Percentiles rank a stretch among this genome's conserved stretches.
phyloP scores from a whole-genome alignment of 2,329 filamentous ascomycete genomes.

The Colletotrichum neosansevieriae region DNA sequence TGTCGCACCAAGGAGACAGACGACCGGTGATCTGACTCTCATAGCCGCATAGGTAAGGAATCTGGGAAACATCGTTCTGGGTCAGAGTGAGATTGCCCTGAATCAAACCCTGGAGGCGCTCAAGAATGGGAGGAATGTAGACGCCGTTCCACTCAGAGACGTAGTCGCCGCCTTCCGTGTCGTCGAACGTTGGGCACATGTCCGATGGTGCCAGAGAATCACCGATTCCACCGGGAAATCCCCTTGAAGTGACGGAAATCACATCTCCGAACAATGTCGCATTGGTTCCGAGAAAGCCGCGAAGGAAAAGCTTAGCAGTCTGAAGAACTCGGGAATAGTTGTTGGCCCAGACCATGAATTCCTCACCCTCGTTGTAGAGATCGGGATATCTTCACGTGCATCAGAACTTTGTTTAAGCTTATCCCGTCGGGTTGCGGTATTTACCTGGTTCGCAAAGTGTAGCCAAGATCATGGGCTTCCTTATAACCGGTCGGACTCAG shows the following conservation, averaged over 20 bases:
- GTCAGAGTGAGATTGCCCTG: slow-evolving; percentile 66
- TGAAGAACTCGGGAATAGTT: slow-evolving; percentile 74
- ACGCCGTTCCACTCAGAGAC: slow-evolving; percentile 61
- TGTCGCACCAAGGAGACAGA: slow-evolving; percentile 71
- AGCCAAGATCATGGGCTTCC: slow-evolving; percentile 69
- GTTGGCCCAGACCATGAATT: slow-evolving; percentile 74
- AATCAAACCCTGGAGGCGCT: slow-evolving; percentile 66
- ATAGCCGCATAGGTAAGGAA: slow-evolving; percentile 79
- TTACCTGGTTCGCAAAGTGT: slow-evolving; percentile 60
- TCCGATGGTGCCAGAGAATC: slow-evolving; percentile 74
- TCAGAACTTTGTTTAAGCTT: background rate
- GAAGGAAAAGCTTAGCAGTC: slow-evolving; percentile 71
- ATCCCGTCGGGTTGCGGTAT: background rate
- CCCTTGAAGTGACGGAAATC: slow-evolving; percentile 68
- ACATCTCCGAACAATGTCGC: slow-evolving; percentile 66
- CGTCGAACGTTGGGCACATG: slow-evolving; percentile 69
- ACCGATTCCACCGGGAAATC: slow-evolving; percentile 64
- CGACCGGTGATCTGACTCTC: slow-evolving; percentile 75
- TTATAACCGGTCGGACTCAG: slow-evolving; percentile 72
- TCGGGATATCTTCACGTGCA: slow-evolving; percentile 54
- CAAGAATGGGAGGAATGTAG: slow-evolving; percentile 65
- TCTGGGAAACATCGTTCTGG: slow-evolving; percentile 64
- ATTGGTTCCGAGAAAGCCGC: slow-evolving; percentile 70
- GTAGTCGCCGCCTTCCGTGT: slow-evolving; percentile 62
- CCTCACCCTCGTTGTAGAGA: slow-evolving; percentile 61